A percentile compares a stretch with the other conserved stretches of the same genome.
Conservation (phyloP, 805 yeast genomes). For the Lipomyces oligophaga region DNA sequence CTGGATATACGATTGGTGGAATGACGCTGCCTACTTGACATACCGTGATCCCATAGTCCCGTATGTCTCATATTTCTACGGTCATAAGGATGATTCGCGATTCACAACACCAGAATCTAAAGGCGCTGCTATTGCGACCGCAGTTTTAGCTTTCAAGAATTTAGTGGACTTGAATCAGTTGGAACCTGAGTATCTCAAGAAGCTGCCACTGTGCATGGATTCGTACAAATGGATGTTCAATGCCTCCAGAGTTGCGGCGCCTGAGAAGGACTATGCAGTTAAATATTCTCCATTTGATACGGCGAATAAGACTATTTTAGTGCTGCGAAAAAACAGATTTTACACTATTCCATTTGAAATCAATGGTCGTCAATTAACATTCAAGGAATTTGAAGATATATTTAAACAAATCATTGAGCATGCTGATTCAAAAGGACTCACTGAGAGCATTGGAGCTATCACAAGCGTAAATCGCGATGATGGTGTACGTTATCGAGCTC, state of each 20-base stretch:
- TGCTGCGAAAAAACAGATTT: constrained; percentile 71
- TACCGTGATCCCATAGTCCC: constrained; percentile 95
- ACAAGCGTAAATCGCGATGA: constrained; percentile 83
- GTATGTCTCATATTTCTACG: constrained; percentile 83
- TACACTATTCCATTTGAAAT: constrained; percentile 56
- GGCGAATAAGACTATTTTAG: constrained; percentile 63
- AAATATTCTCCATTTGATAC: constrained; percentile 39
- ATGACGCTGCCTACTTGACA: constrained; percentile 82
- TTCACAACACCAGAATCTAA: constrained; percentile 45
- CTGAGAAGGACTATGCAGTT: constrained; percentile 56
- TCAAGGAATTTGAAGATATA: constrained; percentile 48
- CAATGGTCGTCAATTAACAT: constrained; percentile 39
- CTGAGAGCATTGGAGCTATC: constrained; percentile 65
- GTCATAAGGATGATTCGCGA: constrained; percentile 62
- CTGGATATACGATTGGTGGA: constrained; percentile 94
- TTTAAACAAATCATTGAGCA: constrained; percentile 51
- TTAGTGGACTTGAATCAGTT: constrained; percentile 66
- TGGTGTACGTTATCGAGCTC: constrained; percentile 61
- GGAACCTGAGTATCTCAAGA: constrained; percentile 73
- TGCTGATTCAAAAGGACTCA: constrained; percentile 43
- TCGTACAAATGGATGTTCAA: constrained; percentile 88
- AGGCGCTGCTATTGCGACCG: constrained; percentile 68
- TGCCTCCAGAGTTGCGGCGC: constrained; percentile 72
- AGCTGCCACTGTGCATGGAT: constrained; percentile 90
- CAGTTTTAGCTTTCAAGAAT: constrained; percentile 64